Conservation (phyloP, 176 grass and related monocot species). For the Eleusine indica region DNA sequence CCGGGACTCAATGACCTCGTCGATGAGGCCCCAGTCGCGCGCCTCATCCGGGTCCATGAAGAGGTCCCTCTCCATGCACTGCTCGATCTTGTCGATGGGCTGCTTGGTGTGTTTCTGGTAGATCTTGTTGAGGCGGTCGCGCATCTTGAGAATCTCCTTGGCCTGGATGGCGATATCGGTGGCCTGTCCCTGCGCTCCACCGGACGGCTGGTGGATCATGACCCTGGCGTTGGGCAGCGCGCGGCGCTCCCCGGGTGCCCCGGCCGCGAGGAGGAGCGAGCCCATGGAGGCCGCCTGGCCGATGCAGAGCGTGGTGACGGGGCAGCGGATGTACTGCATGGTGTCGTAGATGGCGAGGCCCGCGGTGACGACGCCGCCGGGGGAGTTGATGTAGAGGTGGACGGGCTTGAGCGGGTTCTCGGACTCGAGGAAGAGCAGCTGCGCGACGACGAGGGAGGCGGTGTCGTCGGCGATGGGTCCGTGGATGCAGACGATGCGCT, state of each 20-base stretch:
- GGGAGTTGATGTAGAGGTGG: conserved; percentile 93
- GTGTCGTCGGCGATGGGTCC: conserved; percentile 79
- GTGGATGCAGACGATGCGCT: conserved; percentile 86
- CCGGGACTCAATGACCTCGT: conserved; percentile 84
- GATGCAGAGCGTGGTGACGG: conserved; percentile 88
- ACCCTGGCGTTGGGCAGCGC: conserved; percentile 87
- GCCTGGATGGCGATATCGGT: conserved; percentile 87
- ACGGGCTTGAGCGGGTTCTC: conserved; percentile 92
- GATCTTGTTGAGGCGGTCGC: conserved; percentile 83
- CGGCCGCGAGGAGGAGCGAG: conserved; percentile 84
- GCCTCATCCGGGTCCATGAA: conserved; percentile 95
- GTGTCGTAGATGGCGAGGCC: conserved; percentile 96
- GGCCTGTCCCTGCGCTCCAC: conserved; percentile 72
- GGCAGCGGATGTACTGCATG: conserved; percentile 91
- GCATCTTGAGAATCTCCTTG: conserved; percentile 88
- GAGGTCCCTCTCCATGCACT: conserved; percentile 82
- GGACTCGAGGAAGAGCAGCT: conserved; percentile 97
- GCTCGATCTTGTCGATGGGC: conserved; percentile 60
- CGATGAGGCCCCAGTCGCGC: conserved; percentile 78
- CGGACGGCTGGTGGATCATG: conserved; percentile 98
- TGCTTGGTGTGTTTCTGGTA: conserved; percentile 81
- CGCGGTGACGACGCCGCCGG: conserved; percentile 70
- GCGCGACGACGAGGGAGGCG: conserved; percentile 76
- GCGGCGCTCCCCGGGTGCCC: conserved; percentile 77
- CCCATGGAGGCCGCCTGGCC: conserved; percentile 97